Base-by-base conservation (phyloP, 768 basidiomycete species). In the Lactarius trivialis region DNA sequence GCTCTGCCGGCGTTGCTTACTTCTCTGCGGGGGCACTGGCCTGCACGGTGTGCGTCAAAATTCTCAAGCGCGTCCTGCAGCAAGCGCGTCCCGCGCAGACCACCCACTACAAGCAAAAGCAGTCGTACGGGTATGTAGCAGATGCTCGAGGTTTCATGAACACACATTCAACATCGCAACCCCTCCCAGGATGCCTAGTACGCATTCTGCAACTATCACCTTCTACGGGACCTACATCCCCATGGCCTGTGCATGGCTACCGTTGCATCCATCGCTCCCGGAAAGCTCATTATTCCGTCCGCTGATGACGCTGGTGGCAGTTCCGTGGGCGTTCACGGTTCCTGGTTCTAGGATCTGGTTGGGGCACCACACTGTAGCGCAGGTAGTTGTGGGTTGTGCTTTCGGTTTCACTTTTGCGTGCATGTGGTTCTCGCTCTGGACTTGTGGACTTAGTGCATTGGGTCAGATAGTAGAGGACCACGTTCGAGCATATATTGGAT, bases 121-220 rank as follows among this genome's bases (percentile, higher is more conserved):
- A 75, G 56, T 76, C 83, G 4, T 92, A 87, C 70, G 90, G 90
- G 89, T 91, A 68, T 54, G 82, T 70, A 30, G 12, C 7, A 52
- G 21, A 26, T n/a, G 15, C 11, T 28, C 32, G 41, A 37, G 26
- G 15, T 41, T 39, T 49, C 39, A 5, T 28, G 9, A 48, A 12
- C 17, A 12, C n/a, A 15, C 50, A 26, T 53, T 21, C 33, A 60
- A 50, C n/a, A 43, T 30, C 8, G 9, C 51, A 7, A n/a, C n/a
- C n/a, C n/a, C 26, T 15, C 61, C 53, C 69, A 91, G 90, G 14
- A 91, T 92, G 90, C 90, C 90, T 6, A 89, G 86, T 65, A 91
- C 90, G 6, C 90, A 92, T 71, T 85, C 89, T 12, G 84, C 88
- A 11, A 75, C 78, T 6, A 88, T 88, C 67, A 77, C 79, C 2